Conservation (phyloP, 352 stramenopile genomes). For the Aphanomyces cochlioides region DNA sequence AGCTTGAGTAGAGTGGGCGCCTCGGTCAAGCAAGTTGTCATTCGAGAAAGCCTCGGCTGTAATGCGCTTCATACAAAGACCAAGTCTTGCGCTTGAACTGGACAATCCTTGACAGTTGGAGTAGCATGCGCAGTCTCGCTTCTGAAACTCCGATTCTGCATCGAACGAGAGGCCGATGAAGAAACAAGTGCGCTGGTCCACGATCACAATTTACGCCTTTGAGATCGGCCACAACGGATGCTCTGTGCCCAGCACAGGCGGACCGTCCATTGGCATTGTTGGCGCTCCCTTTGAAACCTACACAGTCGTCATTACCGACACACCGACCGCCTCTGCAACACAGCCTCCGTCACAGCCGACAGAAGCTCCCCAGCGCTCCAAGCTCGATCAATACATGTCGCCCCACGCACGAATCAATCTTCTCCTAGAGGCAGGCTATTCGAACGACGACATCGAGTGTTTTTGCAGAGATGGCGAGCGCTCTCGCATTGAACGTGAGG, state of each 20-base stretch:
- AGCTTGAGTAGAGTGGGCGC: too few species aligned
- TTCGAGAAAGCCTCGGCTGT: too few species aligned
- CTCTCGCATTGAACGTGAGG: background rate
- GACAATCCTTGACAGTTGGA: too few species aligned
- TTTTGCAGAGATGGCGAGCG: background rate
- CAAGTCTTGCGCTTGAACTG: too few species aligned
- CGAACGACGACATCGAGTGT: background rate
- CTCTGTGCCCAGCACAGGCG: background rate
- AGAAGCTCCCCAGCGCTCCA: background rate
- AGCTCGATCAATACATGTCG: background rate
- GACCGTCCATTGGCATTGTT: background rate
- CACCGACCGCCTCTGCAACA: too few species aligned
- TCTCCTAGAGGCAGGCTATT: background rate
- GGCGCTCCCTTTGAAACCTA: background rate
- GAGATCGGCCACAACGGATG: background rate
- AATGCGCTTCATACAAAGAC: too few species aligned
- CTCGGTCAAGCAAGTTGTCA: too few species aligned
- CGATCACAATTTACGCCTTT: constrained; percentile 3
- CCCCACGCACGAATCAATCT: background rate
- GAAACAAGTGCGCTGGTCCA: background rate
- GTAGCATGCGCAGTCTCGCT: background rate
- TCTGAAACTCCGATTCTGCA: background rate
- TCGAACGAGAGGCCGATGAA: background rate
- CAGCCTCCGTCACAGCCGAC: too few species aligned
- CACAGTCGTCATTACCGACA: background rate